Conservation (phyloP, 306 rosid genomes). For the Pterocarpus santalinus region DNA sequence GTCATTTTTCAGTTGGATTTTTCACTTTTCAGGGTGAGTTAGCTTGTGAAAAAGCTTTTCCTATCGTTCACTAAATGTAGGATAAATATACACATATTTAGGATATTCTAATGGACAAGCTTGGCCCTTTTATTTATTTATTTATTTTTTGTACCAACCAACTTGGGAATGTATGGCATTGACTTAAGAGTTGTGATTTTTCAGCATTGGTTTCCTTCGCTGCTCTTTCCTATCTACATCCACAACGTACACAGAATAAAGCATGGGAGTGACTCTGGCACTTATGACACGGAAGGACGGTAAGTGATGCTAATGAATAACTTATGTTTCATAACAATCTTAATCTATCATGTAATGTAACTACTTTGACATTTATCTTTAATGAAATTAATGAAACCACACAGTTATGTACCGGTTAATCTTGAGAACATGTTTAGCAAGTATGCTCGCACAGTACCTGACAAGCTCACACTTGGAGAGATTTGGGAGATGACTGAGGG, state of each 20-base stretch:
- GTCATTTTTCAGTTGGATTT: no score
- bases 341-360: not conserved
- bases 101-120: no score
- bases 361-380: not conserved
- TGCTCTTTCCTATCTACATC: slow-evolving; percentile 75
- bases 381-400: not conserved
- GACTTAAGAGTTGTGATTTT: not conserved
- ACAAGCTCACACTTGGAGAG: slow-evolving; percentile 72
- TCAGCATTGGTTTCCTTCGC: slow-evolving; percentile 87
- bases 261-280: slow-evolving; percentile 89
- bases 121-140: no score
- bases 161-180: no score
- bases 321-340: not conserved
- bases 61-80: no score
- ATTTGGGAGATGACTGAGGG: slow-evolving; percentile 87
- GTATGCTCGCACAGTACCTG: slow-evolving; percentile 70
- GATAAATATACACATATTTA: no score
- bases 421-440: slow-evolving; percentile 80
- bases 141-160: no score
- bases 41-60: no score
- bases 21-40: no score
- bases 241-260: slow-evolving; percentile 71
- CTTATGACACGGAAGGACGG: slow-evolving; percentile 94
- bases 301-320: slow-evolving; percentile 14
- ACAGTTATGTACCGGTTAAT: slow-evolving; percentile 72